Percentiles rank a stretch among this genome's conserved stretches.
These are phyloP conservation scores for Elsinoe necatrix DNA, from an alignment of 2,329 filamentous ascomycete species.

Conservation along the genomic window DNA sequence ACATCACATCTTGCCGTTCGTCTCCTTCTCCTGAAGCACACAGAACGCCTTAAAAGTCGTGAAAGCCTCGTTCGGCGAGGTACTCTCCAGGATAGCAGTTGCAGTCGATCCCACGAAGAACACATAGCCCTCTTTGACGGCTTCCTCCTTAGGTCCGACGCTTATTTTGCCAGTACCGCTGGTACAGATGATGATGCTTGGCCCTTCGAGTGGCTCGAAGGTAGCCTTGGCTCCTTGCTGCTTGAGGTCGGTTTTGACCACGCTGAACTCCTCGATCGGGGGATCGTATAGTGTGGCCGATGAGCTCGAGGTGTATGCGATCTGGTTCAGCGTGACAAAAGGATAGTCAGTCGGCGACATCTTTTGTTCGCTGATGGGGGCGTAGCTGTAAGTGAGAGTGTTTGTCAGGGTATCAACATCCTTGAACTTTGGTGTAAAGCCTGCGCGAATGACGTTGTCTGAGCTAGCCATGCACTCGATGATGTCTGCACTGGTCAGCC, in stretches of 20 bases:
- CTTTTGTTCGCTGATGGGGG: slow-evolving; percentile 90
- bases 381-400: slow-evolving; percentile 93
- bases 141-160: slow-evolving; percentile 72
- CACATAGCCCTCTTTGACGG: slow-evolving; percentile 46
- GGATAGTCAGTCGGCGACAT: slow-evolving; percentile 80
- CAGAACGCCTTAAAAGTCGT: slow-evolving; percentile 92
- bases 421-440: slow-evolving; percentile 98
- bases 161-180: slow-evolving; percentile 72
- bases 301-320: slow-evolving; percentile 70
- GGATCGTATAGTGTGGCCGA: slow-evolving; percentile 76
- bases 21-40: slow-evolving; percentile 55
- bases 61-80: slow-evolving; percentile 55
- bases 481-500: slow-evolving; percentile 52
- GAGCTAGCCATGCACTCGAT: slow-evolving; percentile 98
- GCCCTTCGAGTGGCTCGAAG: slow-evolving; percentile 78
- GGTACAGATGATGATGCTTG: slow-evolving; percentile 89
- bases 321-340: slow-evolving; percentile 72
- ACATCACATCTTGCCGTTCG: slow-evolving; percentile 14
- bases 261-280: slow-evolving; percentile 91
- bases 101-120: slow-evolving; percentile 74
- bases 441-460: slow-evolving; percentile 97
- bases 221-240: slow-evolving; percentile 67
- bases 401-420: slow-evolving; percentile 80
- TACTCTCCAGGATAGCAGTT: slow-evolving; percentile 67
- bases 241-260: slow-evolving; percentile 71